Evolutionary conservation across 2,329 filamentous ascomycete genomes (phyloP), one percentile per base, ranked within the genome.

Genomic region (Sclerotinia spermophila): DNA sequence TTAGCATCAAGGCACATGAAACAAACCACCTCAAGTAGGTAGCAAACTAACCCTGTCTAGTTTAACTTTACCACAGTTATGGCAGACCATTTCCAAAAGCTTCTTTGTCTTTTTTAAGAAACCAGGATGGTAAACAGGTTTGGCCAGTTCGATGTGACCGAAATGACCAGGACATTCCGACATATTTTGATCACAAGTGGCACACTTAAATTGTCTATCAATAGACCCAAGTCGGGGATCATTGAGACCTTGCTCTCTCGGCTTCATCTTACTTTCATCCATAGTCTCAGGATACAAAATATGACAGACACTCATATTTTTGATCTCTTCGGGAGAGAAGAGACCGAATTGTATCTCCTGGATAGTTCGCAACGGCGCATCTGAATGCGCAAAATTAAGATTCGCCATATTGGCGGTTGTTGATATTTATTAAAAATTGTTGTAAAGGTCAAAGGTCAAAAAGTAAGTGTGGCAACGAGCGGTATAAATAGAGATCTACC

Each of bases 71-170:
- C 94, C 95, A 86, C 96, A 99, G 82, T 96, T 97, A 84, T 97
- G 94, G 87, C 96, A 99, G 82, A 99, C 94, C 77, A 94, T 96
- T 87, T 99, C 96, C 82, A 99, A 86, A 78, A 99, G 89, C 86
- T 98, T 99, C 87, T 99, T 99, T 83, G 97, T 94, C 85, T 98
- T 98, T 82, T 93, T 96, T 84, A 99, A 92, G 83, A 97, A 99
- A 79, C 96, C 96, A 85, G 86, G 84, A 78, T 99, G 96, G 82
- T 92, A 99, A 77, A 99, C 96, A 70, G 96, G 96, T 80, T 93
- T 94, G 56, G 96, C 94, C 76, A 99, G 87, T 83, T 99, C 96
- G 78, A 99, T 99, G 82, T 99, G 96, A 74, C 96, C 96, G 81
- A 99, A 99, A 81, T 99, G 96, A 72, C 96, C 96, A 72, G 96